phyloP scores from a whole-genome alignment of 2,329 filamentous ascomycete species.

The Teratosphaeria gauchensis region DNA sequence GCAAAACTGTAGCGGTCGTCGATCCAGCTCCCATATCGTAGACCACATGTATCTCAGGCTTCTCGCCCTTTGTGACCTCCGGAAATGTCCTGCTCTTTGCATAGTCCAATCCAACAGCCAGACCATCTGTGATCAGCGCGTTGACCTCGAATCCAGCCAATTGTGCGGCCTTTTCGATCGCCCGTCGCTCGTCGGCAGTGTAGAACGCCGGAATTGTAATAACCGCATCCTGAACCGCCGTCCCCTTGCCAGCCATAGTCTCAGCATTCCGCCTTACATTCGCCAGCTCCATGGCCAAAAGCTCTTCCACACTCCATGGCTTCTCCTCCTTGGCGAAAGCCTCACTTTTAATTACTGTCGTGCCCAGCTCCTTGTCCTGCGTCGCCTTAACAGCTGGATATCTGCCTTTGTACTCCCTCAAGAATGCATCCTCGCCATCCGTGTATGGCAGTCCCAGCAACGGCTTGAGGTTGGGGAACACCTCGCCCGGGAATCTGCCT shows the following conservation, averaged over 20 bases:
- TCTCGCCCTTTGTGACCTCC: slow-evolving; percentile 67
- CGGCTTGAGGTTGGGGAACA: slow-evolving; percentile 88
- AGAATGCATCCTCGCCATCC: slow-evolving; percentile 46
- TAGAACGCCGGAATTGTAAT: slow-evolving; percentile 87
- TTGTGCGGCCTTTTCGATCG: slow-evolving; percentile 72
- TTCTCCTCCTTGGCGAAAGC: slow-evolving; percentile 58
- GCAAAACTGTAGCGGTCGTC: slow-evolving; percentile 78
- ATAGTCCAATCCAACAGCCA: slow-evolving; percentile 92
- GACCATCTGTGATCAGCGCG: slow-evolving; percentile 74
- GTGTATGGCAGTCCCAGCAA: slow-evolving; percentile 60
- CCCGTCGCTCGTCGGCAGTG: slow-evolving; percentile 79
- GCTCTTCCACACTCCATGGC: slow-evolving; percentile 71
- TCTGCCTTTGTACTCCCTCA: slow-evolving; percentile 60
- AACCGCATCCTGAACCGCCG: slow-evolving; percentile 67
- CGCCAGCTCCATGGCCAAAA: slow-evolving; percentile 92
- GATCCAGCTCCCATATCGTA: slow-evolving; percentile 98
- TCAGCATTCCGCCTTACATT: slow-evolving; percentile 86
- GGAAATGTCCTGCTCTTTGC: slow-evolving; percentile 86
- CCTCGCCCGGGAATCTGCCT: slow-evolving; percentile 80
- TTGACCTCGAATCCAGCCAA: slow-evolving; percentile 82
- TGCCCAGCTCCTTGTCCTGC: slow-evolving; percentile 49
- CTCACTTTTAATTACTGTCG: slow-evolving; percentile 72
- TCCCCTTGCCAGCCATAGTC: slow-evolving; percentile 64
- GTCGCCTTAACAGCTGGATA: slow-evolving; percentile 71
- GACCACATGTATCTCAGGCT: slow-evolving; percentile 83